phyloP scores from a whole-genome alignment of 176 grass and related monocot genomes.

The Saccharum officinarum region DNA sequence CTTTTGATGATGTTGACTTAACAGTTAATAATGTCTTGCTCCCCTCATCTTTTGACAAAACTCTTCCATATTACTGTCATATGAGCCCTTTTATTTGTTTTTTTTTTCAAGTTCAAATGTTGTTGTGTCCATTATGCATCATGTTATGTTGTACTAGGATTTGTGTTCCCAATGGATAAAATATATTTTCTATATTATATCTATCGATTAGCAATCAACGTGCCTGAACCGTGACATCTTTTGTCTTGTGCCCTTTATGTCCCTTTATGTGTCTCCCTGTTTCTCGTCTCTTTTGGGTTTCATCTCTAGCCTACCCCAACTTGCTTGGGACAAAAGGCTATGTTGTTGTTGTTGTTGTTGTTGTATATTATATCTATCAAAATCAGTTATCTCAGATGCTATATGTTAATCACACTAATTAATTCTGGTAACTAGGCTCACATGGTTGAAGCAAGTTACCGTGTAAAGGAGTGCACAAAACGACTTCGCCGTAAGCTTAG shows the following conservation, averaged over 20 bases:
- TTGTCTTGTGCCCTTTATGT: too few species aligned
- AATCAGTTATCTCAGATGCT: not conserved
- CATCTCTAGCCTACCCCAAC: too few species aligned
- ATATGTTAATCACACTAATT: conserved; percentile 5
- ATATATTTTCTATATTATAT: not conserved
- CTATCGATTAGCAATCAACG: too few species aligned
- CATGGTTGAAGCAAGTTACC: conserved; percentile 77
- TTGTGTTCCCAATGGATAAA: not conserved
- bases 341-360: too few species aligned
- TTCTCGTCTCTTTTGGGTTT: too few species aligned
- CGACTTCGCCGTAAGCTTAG: conserved; percentile 48
- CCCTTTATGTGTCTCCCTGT: too few species aligned
- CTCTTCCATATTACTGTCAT: not conserved
- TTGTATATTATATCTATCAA: not conserved
- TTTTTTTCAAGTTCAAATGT: not conserved
- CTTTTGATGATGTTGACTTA: not conserved
- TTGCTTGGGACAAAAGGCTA: too few species aligned
- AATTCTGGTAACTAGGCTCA: conserved; percentile 42
- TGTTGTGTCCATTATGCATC: not conserved
- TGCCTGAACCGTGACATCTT: too few species aligned
- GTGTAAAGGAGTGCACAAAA: conserved; percentile 65
- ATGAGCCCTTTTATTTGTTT: conserved; percentile 3
- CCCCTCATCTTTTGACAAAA: not conserved
- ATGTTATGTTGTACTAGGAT: conserved; percentile 9
- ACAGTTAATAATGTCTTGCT: not conserved